Evolutionary conservation across 2,329 filamentous ascomycete genomes (phyloP).

Genomic region (Botrytis aclada): DNA sequence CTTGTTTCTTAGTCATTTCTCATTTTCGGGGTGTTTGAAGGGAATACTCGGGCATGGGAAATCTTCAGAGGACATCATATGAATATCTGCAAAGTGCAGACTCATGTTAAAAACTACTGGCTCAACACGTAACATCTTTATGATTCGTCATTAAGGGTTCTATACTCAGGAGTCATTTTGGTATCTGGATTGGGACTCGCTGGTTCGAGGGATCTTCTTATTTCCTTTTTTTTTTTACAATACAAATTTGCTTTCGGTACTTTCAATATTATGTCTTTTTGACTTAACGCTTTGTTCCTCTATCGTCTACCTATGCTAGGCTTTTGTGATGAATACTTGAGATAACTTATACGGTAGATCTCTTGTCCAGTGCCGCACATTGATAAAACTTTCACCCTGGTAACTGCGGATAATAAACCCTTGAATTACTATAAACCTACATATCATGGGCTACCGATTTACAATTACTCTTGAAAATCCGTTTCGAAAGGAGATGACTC

Average conservation of each 20-base stretch:
- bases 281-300: background rate
- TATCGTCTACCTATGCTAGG: background rate
- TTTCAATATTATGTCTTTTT: background rate
- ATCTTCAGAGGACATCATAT: too few relatives aligned
- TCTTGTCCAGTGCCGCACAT: background rate
- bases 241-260: background rate
- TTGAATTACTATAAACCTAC: background rate
- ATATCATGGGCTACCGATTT: background rate
- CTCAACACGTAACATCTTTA: background rate
- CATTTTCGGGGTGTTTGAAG: too few relatives aligned
- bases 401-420: too few relatives aligned
- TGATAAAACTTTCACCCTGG: too few relatives aligned
- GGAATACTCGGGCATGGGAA: too few relatives aligned
- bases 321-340: background rate
- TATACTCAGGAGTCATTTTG: background rate
- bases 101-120: background rate
- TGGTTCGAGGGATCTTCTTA: background rate
- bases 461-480: background rate
- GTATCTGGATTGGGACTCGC: background rate
- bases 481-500: background rate
- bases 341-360: background rate
- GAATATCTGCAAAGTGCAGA: background rate
- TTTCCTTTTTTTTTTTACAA: too few relatives aligned
- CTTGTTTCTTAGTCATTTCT: too few relatives aligned
- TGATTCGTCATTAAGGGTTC: background rate